Conservation (phyloP, 1,284 basidiomycete species). For the Moesziomyces parantarcticus region DNA sequence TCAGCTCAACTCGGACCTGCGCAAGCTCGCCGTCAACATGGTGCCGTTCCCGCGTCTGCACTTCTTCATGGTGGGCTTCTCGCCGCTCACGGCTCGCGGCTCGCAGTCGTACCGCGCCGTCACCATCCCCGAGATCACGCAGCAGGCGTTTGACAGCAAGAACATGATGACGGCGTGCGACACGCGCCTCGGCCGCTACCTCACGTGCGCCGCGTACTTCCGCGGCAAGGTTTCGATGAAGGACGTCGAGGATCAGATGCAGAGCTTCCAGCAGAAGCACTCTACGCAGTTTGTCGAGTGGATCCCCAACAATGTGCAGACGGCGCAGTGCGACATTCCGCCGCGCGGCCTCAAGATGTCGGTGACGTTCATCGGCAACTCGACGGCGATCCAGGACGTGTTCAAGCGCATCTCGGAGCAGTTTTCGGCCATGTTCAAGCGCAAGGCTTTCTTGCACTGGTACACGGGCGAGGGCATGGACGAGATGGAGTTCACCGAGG, state of each 20-base stretch:
- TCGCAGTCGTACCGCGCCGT: constrained; percentile 72
- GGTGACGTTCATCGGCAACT: constrained; percentile 68
- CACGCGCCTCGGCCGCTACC: constrained; percentile 72
- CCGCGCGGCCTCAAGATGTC: constrained; percentile 67
- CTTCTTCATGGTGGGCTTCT: constrained; percentile 68
- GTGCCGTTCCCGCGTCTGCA: constrained; percentile 69
- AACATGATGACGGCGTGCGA: constrained; percentile 79
- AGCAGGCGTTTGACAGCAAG: constrained; percentile 65
- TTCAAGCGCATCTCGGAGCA: constrained; percentile 68
- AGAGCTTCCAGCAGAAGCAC: constrained; percentile 64
- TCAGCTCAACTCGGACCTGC: constrained; percentile 90
- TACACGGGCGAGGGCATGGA: constrained; percentile 69
- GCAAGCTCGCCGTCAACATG: constrained; percentile 92
- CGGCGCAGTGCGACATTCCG: constrained; percentile 66
- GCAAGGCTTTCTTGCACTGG: constrained; percentile 69
- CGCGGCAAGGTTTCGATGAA: constrained; percentile 60
- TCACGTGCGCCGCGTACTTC: constrained; percentile 69
- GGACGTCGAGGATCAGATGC: constrained; percentile 71
- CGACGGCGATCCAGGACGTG: constrained; percentile 66
- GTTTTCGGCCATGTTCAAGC: constrained; percentile 67
- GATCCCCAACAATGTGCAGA: constrained; percentile 68
- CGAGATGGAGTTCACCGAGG: constrained; percentile 69
- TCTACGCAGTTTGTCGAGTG: constrained; percentile 67
- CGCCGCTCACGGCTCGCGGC: constrained; percentile 67
- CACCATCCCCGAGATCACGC: constrained; percentile 64